Evolutionary conservation across 306 rosid genomes (phyloP).

Genomic region (Cucurbita maxima): DNA sequence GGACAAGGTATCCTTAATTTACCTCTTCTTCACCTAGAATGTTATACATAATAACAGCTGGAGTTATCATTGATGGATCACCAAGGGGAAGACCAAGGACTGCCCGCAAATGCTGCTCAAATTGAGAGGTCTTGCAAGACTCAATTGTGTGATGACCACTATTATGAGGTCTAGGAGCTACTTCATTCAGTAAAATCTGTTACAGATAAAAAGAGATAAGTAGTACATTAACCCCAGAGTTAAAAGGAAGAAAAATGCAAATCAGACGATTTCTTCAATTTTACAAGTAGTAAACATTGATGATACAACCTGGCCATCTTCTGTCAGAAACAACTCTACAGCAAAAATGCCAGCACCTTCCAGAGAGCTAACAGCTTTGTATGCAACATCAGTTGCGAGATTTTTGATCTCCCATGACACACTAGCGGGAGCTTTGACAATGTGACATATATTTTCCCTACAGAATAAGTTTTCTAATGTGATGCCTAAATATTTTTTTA

Average conservation of each 20-base stretch:
- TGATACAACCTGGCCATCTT: slow-evolving; percentile 53
- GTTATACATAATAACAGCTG: slow-evolving; percentile 84
- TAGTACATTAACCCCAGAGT: neutral
- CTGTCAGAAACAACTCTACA: slow-evolving; percentile 73
- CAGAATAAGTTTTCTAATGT: slow-evolving; percentile 14
- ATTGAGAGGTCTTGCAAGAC: slow-evolving; percentile 81
- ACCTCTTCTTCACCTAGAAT: slow-evolving; percentile 89
- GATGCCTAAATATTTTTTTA: neutral
- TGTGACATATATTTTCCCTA: slow-evolving; percentile 83
- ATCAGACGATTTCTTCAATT: neutral
- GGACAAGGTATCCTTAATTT: neutral
- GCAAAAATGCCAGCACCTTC: slow-evolving; percentile 98
- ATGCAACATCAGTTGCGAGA: slow-evolving; percentile 63
- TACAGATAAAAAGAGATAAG: slow-evolving; percentile 1
- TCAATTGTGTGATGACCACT: slow-evolving; percentile 97
- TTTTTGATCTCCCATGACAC: slow-evolving; percentile 50
- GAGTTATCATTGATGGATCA: slow-evolving; percentile 74
- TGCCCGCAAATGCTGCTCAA: slow-evolving; percentile 84
- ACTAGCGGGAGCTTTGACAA: slow-evolving; percentile 74
- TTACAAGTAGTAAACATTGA: slow-evolving; percentile 6
- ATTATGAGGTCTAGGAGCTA: slow-evolving; percentile 91
- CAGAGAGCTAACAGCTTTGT: slow-evolving; percentile 65
- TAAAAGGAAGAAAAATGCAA: neutral
- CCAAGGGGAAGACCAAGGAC: slow-evolving; percentile 97
- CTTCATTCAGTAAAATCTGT: slow-evolving; percentile 89